These are phyloP conservation scores for Oryza punctata DNA, from an alignment of 176 grass and related monocot genomes.

Conservation along the genomic window DNA sequence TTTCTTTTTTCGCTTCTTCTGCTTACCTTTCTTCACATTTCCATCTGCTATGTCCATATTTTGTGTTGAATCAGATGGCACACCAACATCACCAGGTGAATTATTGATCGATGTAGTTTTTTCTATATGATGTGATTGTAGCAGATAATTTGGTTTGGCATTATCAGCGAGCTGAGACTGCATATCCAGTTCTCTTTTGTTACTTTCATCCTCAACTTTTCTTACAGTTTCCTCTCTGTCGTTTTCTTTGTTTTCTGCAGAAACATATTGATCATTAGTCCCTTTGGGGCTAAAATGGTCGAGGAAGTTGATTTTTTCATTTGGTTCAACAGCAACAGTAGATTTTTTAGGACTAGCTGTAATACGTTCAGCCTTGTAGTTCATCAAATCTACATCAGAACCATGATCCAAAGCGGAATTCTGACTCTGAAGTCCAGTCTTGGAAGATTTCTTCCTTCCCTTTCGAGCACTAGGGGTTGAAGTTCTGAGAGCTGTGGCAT, in stretches of 20 bases:
- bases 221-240: constrained; percentile 38
- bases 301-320: constrained; percentile 46
- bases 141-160: constrained; percentile 29
- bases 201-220: constrained; percentile 46
- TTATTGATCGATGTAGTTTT: constrained; percentile 43
- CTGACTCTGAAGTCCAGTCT: constrained; percentile 42
- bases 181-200: constrained; percentile 53
- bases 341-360: constrained; percentile 34
- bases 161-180: constrained; percentile 24
- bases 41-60: constrained; percentile 30
- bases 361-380: constrained; percentile 14
- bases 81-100: constrained; percentile 33
- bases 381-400: constrained; percentile 34
- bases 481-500: constrained; percentile 24
- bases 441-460: constrained; percentile 45
- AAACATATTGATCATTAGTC: constrained; percentile 33
- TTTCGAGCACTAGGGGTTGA: constrained; percentile 37
- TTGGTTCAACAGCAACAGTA: constrained; percentile 39
- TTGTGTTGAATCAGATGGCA: constrained; percentile 37
- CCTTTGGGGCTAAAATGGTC: constrained; percentile 38
- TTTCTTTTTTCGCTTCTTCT: constrained; percentile 54
- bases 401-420: constrained; percentile 31
- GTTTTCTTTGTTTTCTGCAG: constrained; percentile 30
- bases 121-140: constrained; percentile 26
- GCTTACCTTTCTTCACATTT: constrained; percentile 45